Evolutionary conservation across 73 alveolate genomes (phyloP).

Genomic region (Blepharisma japonicum): DNA sequence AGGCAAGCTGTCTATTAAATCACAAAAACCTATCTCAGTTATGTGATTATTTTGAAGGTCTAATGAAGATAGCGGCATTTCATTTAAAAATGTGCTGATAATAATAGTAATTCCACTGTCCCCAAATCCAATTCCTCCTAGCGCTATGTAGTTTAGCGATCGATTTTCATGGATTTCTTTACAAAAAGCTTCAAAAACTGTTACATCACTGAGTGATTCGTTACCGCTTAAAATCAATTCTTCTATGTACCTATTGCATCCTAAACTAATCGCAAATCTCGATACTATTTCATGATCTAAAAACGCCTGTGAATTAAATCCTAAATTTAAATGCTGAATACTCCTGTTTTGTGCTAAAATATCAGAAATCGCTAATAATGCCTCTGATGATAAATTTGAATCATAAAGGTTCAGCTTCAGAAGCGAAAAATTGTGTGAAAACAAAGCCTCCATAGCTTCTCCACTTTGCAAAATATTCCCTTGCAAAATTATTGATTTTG

Average conservation of each 20-base stretch:
- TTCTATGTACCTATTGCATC: constrained; percentile 1
- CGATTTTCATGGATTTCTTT: background rate
- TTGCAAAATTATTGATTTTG: background rate
- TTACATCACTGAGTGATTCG: too few species aligned
- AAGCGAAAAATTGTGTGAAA: background rate
- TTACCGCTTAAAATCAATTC: background rate
- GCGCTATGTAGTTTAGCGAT: background rate
- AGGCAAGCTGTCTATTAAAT: background rate
- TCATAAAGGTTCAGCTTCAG: constrained; percentile 14
- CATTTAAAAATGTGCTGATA: background rate
- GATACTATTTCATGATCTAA: background rate
- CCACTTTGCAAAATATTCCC: background rate
- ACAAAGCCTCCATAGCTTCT: background rate
- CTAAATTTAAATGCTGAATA: background rate
- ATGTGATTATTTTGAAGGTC: constrained; percentile 16
- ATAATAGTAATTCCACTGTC: background rate
- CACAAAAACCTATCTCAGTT: background rate
- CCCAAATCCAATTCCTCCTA: background rate
- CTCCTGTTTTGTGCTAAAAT: constrained; percentile 5
- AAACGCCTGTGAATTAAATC: background rate
- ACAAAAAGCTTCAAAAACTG: background rate
- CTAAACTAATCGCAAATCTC: background rate
- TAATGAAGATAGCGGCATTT: constrained; percentile 11
- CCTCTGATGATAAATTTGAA: background rate
- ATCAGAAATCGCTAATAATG: background rate